Evolutionary conservation across 805 yeast genomes (phyloP), one percentile per base, ranked within the genome.

Genomic region (Yarrowia divulgata): DNA sequence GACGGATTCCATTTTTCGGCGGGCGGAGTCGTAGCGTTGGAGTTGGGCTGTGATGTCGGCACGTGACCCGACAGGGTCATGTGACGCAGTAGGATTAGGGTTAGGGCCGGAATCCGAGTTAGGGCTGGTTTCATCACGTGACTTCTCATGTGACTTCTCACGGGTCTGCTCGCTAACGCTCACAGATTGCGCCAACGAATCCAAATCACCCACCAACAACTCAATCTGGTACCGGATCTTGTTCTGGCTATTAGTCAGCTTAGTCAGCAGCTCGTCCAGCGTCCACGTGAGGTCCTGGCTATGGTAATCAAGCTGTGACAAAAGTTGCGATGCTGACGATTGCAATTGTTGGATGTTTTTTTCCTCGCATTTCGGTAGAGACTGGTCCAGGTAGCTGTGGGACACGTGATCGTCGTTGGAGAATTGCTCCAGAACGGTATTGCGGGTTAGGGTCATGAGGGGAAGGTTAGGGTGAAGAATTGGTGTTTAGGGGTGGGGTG

Each of bases 191-290:
- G 18, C 74, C 34, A 79, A 70, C 12, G 71, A 71, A 13, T 68
- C 69, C 18, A 76, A 71, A 63, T 79, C 81, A 52, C 73, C 72
- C 34, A 73, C 71, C 19, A 79, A 73, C 58, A 79, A 74, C 54
- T 77, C 79, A 37, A 77, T 72, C 69, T 78, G 79, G 71, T 78
- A 78, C 55, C 73, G 75, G 43, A 78, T 70, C 14, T 78, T 71
- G 42, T 73, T 73, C 43, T 74, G 75, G 52, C 75, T 70, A 45
- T 72, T 67, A 50, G 70, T 68, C 23, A 79, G 72, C 32, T 72
- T 75, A 10, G 69, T 70, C 8, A 78, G 72, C 23, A 73, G 62
- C 16, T 57, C 37, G 45, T 74, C 74, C 58, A 79, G 74, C 62
- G 74, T 73, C 69, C 71, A 71, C 13, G 77, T 74, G 18, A 78